phyloP scores from a whole-genome alignment of 805 yeast species.

The Komagataella pseudopastoris region DNA sequence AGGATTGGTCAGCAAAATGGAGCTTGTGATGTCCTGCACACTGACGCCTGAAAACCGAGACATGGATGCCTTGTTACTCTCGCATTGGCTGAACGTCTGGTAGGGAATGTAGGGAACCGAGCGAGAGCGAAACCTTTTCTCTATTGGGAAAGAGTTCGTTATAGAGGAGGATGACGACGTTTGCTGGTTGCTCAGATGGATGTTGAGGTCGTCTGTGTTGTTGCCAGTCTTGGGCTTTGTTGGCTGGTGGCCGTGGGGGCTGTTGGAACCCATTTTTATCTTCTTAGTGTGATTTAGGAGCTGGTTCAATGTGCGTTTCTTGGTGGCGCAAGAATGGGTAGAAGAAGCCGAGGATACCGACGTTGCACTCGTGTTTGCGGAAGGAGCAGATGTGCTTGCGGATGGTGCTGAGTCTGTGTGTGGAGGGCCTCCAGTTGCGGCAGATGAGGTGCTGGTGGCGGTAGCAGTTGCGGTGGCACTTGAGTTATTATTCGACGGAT shows the following conservation, averaged over 20 bases:
- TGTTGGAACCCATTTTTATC: background rate
- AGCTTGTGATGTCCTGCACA: background rate
- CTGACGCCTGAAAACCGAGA: background rate
- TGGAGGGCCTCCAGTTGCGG: background rate
- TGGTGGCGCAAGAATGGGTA: background rate
- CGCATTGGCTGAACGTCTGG: background rate
- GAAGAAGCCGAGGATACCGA: background rate
- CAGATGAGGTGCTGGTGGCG: background rate
- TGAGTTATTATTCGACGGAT: background rate
- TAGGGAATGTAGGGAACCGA: background rate
- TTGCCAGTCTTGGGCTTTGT: background rate
- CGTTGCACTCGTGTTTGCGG: background rate
- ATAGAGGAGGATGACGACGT: background rate
- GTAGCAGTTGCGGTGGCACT: background rate
- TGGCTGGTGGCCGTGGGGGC: background rate
- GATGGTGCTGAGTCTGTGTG: background rate
- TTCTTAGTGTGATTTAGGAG: background rate
- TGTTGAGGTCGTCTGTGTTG: background rate
- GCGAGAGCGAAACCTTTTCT: background rate
- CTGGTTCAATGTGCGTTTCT: background rate
- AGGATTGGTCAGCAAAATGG: conserved; percentile 11
- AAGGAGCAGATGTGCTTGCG: background rate
- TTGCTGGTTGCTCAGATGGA: background rate
- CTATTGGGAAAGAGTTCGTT: background rate
- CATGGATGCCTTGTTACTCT: background rate